These are phyloP conservation scores for Dendrobium chrysotoxum DNA, from an alignment of 106 monocot species.

Conservation along the genomic window DNA sequence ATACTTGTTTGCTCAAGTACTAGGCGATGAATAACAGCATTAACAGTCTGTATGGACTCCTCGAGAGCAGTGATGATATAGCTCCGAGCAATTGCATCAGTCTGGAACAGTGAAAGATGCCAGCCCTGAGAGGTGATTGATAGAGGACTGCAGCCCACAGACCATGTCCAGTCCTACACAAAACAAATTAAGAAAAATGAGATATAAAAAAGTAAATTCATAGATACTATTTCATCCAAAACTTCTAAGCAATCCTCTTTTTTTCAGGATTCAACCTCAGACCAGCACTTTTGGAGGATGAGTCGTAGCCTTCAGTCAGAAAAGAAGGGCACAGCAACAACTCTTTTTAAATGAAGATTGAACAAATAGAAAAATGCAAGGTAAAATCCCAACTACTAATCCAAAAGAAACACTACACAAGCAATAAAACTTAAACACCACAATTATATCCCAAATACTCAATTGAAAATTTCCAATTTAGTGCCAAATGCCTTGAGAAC, in stretches of 20 bases:
- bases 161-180: conserved; percentile 90
- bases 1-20: conserved; percentile 91
- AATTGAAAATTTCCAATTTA: not conserved
- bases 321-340: not conserved
- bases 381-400: not conserved
- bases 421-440: not conserved
- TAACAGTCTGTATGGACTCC: conserved; percentile 77
- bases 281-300: not conserved
- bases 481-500: not conserved
- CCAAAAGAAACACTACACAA: not conserved
- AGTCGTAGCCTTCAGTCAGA: not conserved
- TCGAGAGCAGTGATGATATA: conserved; percentile 87
- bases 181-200: conserved; percentile 1
- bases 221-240: not conserved
- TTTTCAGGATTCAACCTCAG: not conserved
- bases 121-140: conserved; percentile 88
- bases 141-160: conserved; percentile 89
- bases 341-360: not conserved
- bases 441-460: not conserved
- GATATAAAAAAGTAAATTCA: not conserved
- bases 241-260: not conserved
- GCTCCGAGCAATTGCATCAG: conserved; percentile 76
- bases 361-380: not conserved
- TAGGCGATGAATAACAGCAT: conserved; percentile 72
- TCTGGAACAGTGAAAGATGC: conserved; percentile 73